Evolutionary conservation across 495 filamentous ascomycete genomes (phyloP), one percentile per base, ranked within the genome.

Genomic region (Penicillium canescens): DNA sequence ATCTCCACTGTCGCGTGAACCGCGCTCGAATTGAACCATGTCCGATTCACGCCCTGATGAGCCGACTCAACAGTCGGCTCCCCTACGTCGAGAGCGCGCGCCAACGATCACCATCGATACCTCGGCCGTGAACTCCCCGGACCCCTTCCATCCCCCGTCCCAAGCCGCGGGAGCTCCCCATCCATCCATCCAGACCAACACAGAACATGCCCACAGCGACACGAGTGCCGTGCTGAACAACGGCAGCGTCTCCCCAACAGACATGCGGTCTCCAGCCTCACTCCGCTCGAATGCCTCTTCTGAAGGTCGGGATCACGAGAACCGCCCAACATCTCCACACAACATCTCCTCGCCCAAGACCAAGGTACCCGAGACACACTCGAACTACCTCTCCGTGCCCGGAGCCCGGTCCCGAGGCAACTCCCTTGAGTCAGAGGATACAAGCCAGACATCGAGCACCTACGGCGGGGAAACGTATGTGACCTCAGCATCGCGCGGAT

Each of bases 271-370:
- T 23, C 71, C 80, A 0, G 76, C 62, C 6, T 74, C 71, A 34
- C 71, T 86, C 35, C 81, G 84, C 46, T 78, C 76, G 18, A 78
- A 82, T 31, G 77, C 75, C 46, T 91, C 89, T 4, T 90, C 90
- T 41, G 90, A 96, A 53, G 83, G 80, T 62, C 80, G 77, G 56
- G 86, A 91, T 57, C 81, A 76, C 61, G 87, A 66, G 51, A 89
- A 86, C 63, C 78, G 90, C 48, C 92, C 91, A n/a, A 91, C 87
- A 0, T 96, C 91, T 39, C 88, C 91, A 0, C 92, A 96, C 69
- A 95, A 96, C 72, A 71, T 96, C 46, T 92, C 90, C 6, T 92
- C 88, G 12, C 89, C 87, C 2, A 72, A 79, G 14, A 68, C 74
- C 23, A 79, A 80, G 57, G 69, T 69, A 56, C 67, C 70, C 12